Evolutionary conservation across 495 filamentous ascomycete genomes (phyloP), one percentile per base, ranked within the genome.

Genomic region (Hypoxylon intermedium): DNA sequence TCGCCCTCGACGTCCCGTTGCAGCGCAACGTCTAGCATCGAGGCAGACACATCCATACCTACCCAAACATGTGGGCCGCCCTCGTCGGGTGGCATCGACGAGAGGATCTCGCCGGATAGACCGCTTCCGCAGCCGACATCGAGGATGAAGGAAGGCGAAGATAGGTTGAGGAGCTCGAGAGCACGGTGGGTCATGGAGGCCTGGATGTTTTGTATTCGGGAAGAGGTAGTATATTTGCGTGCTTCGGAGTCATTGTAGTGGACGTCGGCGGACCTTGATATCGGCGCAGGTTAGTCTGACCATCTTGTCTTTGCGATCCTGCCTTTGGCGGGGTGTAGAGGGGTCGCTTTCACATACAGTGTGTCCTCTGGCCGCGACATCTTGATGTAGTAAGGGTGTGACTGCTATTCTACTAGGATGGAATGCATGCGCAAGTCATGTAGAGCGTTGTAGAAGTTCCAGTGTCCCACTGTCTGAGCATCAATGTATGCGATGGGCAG

Each of bases 291-390:
- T 60, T 41, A 66, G 56, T 53, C 52, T 60, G 53, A 45, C 21
- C 50, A 52, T 60, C 33, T 40, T 63, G 57, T 43, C 31, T 40
- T n/a, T n/a, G n/a, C n/a, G n/a, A 52, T 60, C 33, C 36, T 63
- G 57, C 40, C 31, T 40, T 30, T 53, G 19, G 55, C 31, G 52
- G 50, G 44, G 50, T 38, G 24, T 33, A 31, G 63, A 60, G 63
- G 62, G 65, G 66, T 59, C 21, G 24, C n/a, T n/a, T 53, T 34
- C 36, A 71, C 82, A 46, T 79, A 95, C 91, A 97, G 86, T 53
- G 82, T 87, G 78, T 98, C 94, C 79, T 98, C 93, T 50, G 93
- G 93, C 58, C 93, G 92, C 59, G 93, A 97, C 94, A 97, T 96
- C 70, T 30, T 89, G 71, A 26, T 3, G 24, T 26, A n/a, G n/a